phyloP scores from a whole-genome alignment of 164 flowering plant species.

The Stephania yunnanensis region DNA sequence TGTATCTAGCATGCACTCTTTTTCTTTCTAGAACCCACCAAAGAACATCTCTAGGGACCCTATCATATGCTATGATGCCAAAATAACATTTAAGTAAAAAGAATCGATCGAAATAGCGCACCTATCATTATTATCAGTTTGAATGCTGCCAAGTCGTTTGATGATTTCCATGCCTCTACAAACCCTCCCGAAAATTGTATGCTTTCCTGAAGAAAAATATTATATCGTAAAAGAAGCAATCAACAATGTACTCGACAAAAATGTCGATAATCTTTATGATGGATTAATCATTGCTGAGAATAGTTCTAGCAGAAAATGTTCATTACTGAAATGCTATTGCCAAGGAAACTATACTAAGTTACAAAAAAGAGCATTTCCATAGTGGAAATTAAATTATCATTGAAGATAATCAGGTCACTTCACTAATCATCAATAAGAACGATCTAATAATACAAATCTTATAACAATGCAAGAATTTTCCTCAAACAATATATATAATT shows the following conservation, averaged over 20 bases:
- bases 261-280: background rate
- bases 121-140: conserved; percentile 92
- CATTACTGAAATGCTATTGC: no score
- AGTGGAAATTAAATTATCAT: no score
- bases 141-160: conserved; percentile 94
- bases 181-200: conserved; percentile 96
- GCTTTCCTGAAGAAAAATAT: conserved; percentile 58
- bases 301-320: background rate
- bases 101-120: conserved; percentile 15
- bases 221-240: background rate
- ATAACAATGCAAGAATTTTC: background rate
- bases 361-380: no score
- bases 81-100: background rate
- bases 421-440: background rate
- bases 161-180: conserved; percentile 93
- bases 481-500: background rate
- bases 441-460: background rate
- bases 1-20: no score
- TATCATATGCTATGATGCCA: no score
- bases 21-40: no score
- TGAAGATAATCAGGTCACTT: no score
- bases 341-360: no score
- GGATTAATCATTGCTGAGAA: background rate
- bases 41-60: no score
- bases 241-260: background rate